Conservation (phyloP, 768 basidiomycete genomes). For the Russula sp. region DNA sequence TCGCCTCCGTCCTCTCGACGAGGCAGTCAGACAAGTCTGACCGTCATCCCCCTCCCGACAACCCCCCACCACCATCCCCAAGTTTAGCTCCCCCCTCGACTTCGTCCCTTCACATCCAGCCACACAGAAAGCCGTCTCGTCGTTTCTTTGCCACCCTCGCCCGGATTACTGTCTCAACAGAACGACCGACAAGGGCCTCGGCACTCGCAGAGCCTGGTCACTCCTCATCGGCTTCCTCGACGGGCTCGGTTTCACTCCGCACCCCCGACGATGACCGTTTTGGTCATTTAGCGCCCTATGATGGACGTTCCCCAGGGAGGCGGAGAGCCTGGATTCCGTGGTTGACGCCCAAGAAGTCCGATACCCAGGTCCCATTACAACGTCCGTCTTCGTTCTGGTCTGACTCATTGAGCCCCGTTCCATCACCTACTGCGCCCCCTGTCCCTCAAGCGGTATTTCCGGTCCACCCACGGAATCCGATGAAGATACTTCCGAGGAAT, state of each 20-base stretch:
- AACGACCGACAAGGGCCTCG: conserved; percentile 30
- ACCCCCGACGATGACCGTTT: conserved; percentile 55
- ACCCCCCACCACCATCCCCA: conserved; percentile 27
- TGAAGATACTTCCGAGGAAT: conserved; percentile 29
- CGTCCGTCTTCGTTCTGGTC: conserved; percentile 11
- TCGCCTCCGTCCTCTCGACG: conserved; percentile 51
- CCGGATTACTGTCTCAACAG: conserved; percentile 36
- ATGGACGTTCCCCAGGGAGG: conserved; percentile 31
- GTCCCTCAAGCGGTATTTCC: neutral
- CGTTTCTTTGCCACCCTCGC: conserved; percentile 24
- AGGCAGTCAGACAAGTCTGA: conserved; percentile 41
- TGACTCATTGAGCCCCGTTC: conserved; percentile 7
- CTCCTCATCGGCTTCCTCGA: conserved; percentile 58
- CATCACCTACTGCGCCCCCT: neutral
- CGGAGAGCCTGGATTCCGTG: conserved; percentile 57
- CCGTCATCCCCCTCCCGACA: conserved; percentile 32
- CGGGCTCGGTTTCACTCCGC: conserved; percentile 48
- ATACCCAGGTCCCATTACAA: conserved; percentile 2
- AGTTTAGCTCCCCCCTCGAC: conserved; percentile 32
- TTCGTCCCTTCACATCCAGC: conserved; percentile 1
- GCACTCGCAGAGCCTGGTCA: conserved; percentile 39
- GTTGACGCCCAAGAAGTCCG: conserved; percentile 42
- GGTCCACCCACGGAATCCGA: conserved; percentile 23
- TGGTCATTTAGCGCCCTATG: conserved; percentile 36
- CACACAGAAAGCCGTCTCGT: conserved; percentile 21